Conservation (phyloP, 2,329 filamentous ascomycete species). For the Dactylellina cionopaga region DNA sequence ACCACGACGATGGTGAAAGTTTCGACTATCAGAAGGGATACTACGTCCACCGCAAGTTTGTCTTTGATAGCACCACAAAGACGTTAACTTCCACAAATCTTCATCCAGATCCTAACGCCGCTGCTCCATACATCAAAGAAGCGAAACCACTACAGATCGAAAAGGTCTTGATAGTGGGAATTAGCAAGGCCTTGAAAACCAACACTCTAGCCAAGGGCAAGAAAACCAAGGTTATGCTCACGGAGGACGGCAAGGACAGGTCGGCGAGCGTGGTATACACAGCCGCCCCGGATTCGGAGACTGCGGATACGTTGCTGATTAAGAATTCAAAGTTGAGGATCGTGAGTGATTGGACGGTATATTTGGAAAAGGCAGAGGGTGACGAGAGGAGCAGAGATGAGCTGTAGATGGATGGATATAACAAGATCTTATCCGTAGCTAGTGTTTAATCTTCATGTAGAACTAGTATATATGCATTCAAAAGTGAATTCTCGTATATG, state of each 20-base stretch:
- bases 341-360: slow-evolving; percentile 69
- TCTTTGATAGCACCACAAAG: slow-evolving; percentile 67
- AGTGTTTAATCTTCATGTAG: no score
- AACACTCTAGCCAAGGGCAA: slow-evolving; percentile 77
- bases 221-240: slow-evolving; percentile 68
- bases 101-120: slow-evolving; percentile 61
- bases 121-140: slow-evolving; percentile 74
- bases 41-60: slow-evolving; percentile 86
- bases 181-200: slow-evolving; percentile 17
- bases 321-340: slow-evolving; percentile 71
- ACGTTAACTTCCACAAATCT: slow-evolving; percentile 77
- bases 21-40: slow-evolving; percentile 87
- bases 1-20: slow-evolving; percentile 91
- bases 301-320: slow-evolving; percentile 68
- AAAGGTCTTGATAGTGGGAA: slow-evolving; percentile 81
- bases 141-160: slow-evolving; percentile 83
- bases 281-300: slow-evolving; percentile 64
- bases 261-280: slow-evolving; percentile 72
- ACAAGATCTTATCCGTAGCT: no score
- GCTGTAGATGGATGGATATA: slow-evolving; percentile 13
- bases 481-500: no score
- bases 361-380: slow-evolving; percentile 64
- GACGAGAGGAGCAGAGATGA: slow-evolving; percentile 12
- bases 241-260: slow-evolving; percentile 67
- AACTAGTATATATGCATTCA: no score